Conservation (phyloP, 495 filamentous ascomycete species). For the Acidomyces sp. region DNA sequence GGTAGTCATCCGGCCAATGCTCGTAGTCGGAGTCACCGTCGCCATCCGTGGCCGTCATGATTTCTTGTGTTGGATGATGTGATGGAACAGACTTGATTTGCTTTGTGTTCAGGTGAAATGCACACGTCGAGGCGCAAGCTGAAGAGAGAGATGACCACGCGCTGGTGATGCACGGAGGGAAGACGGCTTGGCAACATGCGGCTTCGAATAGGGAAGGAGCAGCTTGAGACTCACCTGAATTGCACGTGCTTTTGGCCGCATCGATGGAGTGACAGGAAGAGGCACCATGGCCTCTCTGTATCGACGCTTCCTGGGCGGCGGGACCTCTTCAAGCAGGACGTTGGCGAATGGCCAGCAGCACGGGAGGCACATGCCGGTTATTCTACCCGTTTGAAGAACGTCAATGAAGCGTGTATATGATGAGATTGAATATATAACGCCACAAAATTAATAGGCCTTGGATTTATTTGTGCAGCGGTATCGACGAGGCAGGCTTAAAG, state of each 20-base stretch:
- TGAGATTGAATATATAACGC: too few species aligned
- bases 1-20: slow-evolving; percentile 18
- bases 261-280: too few species aligned
- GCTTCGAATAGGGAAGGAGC: background rate
- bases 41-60: slow-evolving; percentile 6
- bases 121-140: too few species aligned
- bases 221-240: background rate
- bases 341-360: slow-evolving; percentile 30
- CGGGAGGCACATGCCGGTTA: slow-evolving; percentile 22
- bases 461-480: too few species aligned
- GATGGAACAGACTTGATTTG: background rate
- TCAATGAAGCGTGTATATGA: too few species aligned
- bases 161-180: background rate
- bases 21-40: slow-evolving; percentile 11
- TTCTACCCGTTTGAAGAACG: too few species aligned
- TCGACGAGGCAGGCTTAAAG: too few species aligned
- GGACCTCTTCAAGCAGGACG: slow-evolving; percentile 23
- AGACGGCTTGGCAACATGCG: background rate
- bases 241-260: too few species aligned
- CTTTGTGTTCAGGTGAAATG: background rate
- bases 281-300: background rate
- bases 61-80: background rate
- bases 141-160: too few species aligned
- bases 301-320: background rate
- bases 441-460: too few species aligned